Base-by-base conservation (phyloP, 2,329 filamentous ascomycete genomes). In the Phyllosticta capitalensis region DNA sequence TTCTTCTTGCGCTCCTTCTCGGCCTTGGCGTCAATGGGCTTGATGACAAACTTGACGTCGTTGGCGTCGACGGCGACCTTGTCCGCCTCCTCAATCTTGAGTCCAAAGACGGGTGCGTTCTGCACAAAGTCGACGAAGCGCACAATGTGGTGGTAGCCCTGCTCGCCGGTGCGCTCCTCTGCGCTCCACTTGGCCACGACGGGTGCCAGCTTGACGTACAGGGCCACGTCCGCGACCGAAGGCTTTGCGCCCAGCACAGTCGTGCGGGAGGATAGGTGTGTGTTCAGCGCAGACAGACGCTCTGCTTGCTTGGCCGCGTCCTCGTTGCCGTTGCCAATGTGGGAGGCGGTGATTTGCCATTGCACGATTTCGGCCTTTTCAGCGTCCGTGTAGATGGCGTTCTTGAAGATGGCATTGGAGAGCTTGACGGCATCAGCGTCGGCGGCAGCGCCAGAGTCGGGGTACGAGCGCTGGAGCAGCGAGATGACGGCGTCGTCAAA, bases 1-100 rank as follows among this genome's bases (percentile, higher is more conserved):
- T 95, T 95, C 87, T 96, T 96, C 76, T 92, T 83, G 54, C 88
- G 85, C 81, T 96, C 92, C 80, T 96, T 96, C 81, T 96, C 92
- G 60, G 91, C 91, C 81, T 95, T 95, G 67, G 88, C 85, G 66
- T 96, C 91, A 63, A 92, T 84, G 20, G 89, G 89, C 66, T 92
- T 92, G 78, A 94, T 92, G 67, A 92, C 87, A 73, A 91, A 92
- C 64, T 90, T 81, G 61, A 97, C 83, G 67, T 92, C 87, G 67
- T 91, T 85, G 55, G 84, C 78, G 72, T 96, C 86, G 65, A 97
- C 83, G 65, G 78, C 77, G 68, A 96, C 77, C 80, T 94, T 96
- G 70, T 94, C 85, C 57, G 76, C 80, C 14, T 87, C 83, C 62
- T 81, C 78, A 64, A 96, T 77, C 63, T 83, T 81, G 62, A 96